These are phyloP conservation scores for Picochlorum sp. DNA, from an alignment of 139 green algal species.

Conservation along the genomic window DNA sequence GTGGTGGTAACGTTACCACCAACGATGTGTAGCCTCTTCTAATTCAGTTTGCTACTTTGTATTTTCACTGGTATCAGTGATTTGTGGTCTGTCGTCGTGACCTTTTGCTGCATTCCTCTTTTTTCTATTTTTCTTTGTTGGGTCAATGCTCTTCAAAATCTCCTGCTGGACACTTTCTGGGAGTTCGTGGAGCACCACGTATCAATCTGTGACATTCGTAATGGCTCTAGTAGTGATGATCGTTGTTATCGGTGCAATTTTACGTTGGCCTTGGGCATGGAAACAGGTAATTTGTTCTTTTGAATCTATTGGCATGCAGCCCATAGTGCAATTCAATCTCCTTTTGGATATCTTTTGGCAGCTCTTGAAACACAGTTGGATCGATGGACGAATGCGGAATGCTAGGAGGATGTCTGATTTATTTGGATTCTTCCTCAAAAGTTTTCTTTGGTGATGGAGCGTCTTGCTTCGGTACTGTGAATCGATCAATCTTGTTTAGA, in stretches of 20 bases:
- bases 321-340: constrained; percentile 66
- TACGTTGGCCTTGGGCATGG: not conserved
- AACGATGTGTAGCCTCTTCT: too few relatives aligned
- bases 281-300: not conserved
- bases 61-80: not conserved
- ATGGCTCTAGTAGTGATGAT: not conserved
- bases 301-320: not conserved
- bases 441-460: too few relatives aligned
- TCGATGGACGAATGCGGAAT: constrained; percentile 49
- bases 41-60: too few relatives aligned
- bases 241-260: too few relatives aligned
- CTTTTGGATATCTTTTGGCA: constrained; percentile 48
- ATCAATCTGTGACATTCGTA: constrained; percentile 25
- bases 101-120: not conserved
- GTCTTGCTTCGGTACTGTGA: too few relatives aligned
- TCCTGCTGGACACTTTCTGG: constrained; percentile 22
- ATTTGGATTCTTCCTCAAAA: too few relatives aligned
- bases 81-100: not conserved
- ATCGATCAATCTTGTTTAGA: not conserved
- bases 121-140: not conserved
- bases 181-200: constrained; percentile 26
- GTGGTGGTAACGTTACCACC: too few relatives aligned
- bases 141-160: constrained; percentile 7
- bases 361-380: constrained; percentile 45
- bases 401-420: too few relatives aligned